Evolutionary conservation across 139 green algal species (phyloP).

Genomic region (Chlorella sp.): DNA sequence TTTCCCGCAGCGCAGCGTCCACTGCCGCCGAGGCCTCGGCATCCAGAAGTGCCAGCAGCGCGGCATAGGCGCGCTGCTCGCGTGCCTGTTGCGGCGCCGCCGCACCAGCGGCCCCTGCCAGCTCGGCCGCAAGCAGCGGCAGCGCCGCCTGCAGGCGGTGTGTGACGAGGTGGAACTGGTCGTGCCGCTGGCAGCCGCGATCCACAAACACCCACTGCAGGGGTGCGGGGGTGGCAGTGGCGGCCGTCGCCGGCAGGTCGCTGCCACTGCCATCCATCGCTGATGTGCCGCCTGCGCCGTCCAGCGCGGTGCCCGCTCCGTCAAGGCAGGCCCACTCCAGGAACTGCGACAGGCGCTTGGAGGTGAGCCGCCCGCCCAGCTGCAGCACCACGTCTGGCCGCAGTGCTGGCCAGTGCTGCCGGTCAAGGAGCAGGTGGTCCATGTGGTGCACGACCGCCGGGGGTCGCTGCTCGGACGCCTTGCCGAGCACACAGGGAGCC

Average conservation of each 20-base stretch:
- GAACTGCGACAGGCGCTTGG: conserved; percentile 85
- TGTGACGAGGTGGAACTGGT: conserved; percentile 75
- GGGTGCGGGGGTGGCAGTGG: neutral
- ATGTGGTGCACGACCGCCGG: conserved; percentile 66
- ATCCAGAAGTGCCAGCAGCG: neutral
- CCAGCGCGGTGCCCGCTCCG: neutral
- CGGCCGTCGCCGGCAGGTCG: neutral
- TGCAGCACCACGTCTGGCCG: conserved; percentile 84
- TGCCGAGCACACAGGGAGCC: too few relatives aligned
- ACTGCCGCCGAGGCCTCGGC: conserved; percentile 36
- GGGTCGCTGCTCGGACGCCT: neutral
- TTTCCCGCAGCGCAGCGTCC: conserved; percentile 23
- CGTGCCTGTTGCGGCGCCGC: neutral
- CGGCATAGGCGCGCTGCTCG: neutral
- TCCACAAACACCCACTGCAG: conserved; percentile 56
- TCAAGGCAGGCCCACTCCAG: conserved; percentile 70
- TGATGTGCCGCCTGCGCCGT: neutral
- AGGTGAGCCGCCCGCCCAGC: conserved; percentile 78
- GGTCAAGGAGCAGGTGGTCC: conserved; percentile 74
- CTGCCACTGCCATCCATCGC: neutral
- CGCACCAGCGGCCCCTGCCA: neutral
- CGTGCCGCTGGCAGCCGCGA: conserved; percentile 58
- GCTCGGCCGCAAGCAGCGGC: conserved; percentile 28
- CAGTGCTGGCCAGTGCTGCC: conserved; percentile 54
- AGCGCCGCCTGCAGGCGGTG: conserved; percentile 58